Conservation (phyloP, 1,284 basidiomycete species). For the Fomitiporia mediterranea region DNA sequence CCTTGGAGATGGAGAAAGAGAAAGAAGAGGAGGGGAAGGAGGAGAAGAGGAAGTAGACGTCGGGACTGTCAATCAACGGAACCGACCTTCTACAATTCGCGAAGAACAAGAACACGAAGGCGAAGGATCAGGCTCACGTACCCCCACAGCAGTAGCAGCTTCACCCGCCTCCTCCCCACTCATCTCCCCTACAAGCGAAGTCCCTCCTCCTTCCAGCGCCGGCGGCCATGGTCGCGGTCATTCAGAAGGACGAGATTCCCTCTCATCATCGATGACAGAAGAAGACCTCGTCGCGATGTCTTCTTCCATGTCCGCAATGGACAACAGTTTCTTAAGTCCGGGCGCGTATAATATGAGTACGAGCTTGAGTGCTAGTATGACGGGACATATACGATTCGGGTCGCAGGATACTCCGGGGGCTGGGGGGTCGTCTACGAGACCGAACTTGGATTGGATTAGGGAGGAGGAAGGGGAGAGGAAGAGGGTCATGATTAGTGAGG, state of each 20-base stretch:
- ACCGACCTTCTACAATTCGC: slow-evolving; percentile 16
- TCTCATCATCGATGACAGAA: slow-evolving; percentile 55
- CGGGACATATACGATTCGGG: slow-evolving; percentile 44
- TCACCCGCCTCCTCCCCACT: slow-evolving; percentile 25
- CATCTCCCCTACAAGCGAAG: slow-evolving; percentile 19
- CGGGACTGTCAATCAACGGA: not conserved
- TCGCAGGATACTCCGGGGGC: slow-evolving; percentile 31
- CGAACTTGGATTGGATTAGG: slow-evolving; percentile 64
- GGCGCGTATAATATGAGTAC: no score
- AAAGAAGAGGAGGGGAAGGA: no score
- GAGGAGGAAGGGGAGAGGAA: slow-evolving; percentile 45
- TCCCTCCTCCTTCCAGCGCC: no score
- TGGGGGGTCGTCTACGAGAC: slow-evolving; percentile 32
- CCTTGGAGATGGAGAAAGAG: slow-evolving; percentile 43
- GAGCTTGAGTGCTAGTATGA: no score
- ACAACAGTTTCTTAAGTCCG: no score
- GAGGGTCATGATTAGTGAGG: slow-evolving; percentile 66
- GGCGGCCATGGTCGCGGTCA: no score
- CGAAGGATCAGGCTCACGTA: slow-evolving; percentile 44
- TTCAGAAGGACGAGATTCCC: slow-evolving; percentile 46
- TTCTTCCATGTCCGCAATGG: slow-evolving; percentile 66
- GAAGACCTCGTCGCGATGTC: slow-evolving; percentile 71
- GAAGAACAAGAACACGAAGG: slow-evolving; percentile 24
- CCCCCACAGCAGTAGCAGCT: slow-evolving; percentile 20
- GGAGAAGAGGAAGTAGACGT: slow-evolving; percentile 47